phyloP scores from a whole-genome alignment of 306 rosid species.

The Quercus parvula region DNA sequence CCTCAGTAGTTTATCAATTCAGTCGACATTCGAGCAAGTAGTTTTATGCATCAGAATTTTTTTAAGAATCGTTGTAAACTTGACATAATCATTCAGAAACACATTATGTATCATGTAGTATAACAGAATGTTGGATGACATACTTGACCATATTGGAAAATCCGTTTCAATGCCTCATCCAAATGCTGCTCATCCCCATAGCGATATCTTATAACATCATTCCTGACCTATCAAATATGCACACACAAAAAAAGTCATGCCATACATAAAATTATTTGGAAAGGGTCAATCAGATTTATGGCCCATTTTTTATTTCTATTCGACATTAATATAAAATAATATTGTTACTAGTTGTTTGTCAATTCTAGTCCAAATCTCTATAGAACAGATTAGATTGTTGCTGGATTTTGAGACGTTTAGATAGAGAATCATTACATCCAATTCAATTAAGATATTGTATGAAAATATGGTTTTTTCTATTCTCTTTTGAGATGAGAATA shows the following conservation, averaged over 20 bases:
- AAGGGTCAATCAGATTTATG: neutral
- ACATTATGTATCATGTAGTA: neutral
- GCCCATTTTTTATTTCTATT: too few species aligned
- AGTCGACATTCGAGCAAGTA: neutral
- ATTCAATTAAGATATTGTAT: too few species aligned
- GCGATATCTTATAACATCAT: slow-evolving; percentile 82
- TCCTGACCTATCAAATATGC: slow-evolving; percentile 63
- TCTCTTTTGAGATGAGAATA: neutral
- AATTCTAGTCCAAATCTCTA: too few species aligned
- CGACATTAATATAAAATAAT: too few species aligned
- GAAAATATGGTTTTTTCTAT: too few species aligned
- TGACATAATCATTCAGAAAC: neutral
- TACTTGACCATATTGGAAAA: slow-evolving; percentile 93
- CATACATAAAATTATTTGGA: slow-evolving; percentile 4
- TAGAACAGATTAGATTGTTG: too few species aligned
- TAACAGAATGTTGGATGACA: slow-evolving; percentile 15
- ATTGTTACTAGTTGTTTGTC: too few species aligned
- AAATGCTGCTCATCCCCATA: slow-evolving; percentile 97
- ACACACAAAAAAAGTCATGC: neutral
- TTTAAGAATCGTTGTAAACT: neutral
- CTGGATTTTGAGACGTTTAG: too few species aligned
- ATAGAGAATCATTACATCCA: too few species aligned
- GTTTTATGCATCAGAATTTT: neutral
- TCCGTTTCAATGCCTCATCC: slow-evolving; percentile 92
- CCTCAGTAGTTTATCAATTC: neutral